A percentile compares a stretch with the other conserved stretches of the same genome.
Conservation (phyloP, 2,329 filamentous ascomycete genomes). For the Sphaerulina musiva region DNA sequence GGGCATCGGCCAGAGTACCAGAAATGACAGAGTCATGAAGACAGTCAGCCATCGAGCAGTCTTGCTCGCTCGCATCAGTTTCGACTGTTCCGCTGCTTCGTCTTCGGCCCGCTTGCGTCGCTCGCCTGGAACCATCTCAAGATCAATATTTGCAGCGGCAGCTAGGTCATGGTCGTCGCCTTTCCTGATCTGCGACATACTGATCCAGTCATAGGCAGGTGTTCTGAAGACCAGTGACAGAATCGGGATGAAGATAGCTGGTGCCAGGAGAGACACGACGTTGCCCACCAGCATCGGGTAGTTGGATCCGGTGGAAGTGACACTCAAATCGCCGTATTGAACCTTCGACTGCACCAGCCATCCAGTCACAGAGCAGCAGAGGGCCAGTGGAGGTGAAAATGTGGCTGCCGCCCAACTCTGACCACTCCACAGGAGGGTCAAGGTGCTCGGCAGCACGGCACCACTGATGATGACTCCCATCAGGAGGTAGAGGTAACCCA, state of each 20-base stretch:
- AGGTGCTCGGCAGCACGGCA: constrained; percentile 65
- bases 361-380: constrained; percentile 61
- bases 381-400: constrained; percentile 61
- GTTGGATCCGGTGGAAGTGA: constrained; percentile 74
- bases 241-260: constrained; percentile 65
- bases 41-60: constrained; percentile 55
- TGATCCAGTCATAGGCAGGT: constrained; percentile 79
- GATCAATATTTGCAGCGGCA: constrained; percentile 55
- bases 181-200: constrained; percentile 71
- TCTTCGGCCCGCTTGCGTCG: constrained; percentile 34
- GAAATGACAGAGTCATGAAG: constrained; percentile 60
- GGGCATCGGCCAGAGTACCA: constrained; percentile 87
- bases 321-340: constrained; percentile 60
- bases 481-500: constrained; percentile 83
- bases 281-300: constrained; percentile 84
- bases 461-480: constrained; percentile 89
- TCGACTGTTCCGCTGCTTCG: constrained; percentile 39
- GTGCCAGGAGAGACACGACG: constrained; percentile 72
- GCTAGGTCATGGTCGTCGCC: constrained; percentile 72
- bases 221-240: constrained; percentile 64
- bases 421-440: constrained; percentile 73
- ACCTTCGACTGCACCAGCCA: constrained; percentile 73
- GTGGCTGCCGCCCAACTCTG: constrained; percentile 72
- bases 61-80: constrained; percentile 40
- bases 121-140: constrained; percentile 57